These are phyloP conservation scores for Oligophagozyma castellii DNA, from an alignment of 1,139 yeast genomes.

Conservation along the genomic window DNA sequence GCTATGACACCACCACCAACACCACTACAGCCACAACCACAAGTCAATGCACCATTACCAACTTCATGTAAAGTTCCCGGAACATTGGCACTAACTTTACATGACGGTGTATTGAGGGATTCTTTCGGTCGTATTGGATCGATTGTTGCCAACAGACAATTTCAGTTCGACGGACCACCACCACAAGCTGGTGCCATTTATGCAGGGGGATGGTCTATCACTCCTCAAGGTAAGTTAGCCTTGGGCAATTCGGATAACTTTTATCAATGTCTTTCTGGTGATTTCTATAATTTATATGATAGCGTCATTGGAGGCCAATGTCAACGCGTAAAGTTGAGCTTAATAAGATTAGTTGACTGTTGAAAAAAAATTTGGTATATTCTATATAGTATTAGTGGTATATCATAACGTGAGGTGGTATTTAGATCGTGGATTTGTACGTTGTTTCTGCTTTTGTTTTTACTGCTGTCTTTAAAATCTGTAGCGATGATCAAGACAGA, in stretches of 20 bases:
- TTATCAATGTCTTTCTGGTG: slow-evolving; percentile 73
- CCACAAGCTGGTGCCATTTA: slow-evolving; percentile 83
- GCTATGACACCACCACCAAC: slow-evolving; percentile 29
- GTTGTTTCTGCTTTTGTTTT: not conserved
- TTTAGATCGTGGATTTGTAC: not conserved
- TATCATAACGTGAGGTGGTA: slow-evolving; percentile 1
- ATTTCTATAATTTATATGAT: slow-evolving; percentile 75
- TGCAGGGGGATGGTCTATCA: slow-evolving; percentile 74
- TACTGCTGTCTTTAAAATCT: not conserved
- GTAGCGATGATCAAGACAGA: not conserved
- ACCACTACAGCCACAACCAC: slow-evolving; percentile 14
- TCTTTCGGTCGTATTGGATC: slow-evolving; percentile 63
- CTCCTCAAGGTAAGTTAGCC: slow-evolving; percentile 53
- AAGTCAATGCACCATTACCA: slow-evolving; percentile 18
- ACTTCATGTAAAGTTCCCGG: slow-evolving; percentile 37
- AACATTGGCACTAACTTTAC: slow-evolving; percentile 44
- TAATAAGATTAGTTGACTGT: slow-evolving; percentile 52
- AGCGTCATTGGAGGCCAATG: slow-evolving; percentile 56
- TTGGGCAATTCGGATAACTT: slow-evolving; percentile 51
- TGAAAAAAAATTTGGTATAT: too few species aligned
- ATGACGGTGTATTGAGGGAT: slow-evolving; percentile 46
- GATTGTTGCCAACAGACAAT: slow-evolving; percentile 76
- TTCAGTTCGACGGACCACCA: slow-evolving; percentile 86
- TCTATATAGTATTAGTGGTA: too few species aligned
- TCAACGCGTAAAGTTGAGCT: slow-evolving; percentile 44